Percentiles rank a stretch among this genome's conserved stretches.
phyloP scores from a whole-genome alignment of 495 filamentous ascomycete genomes.

The Lophiotrema nucula region DNA sequence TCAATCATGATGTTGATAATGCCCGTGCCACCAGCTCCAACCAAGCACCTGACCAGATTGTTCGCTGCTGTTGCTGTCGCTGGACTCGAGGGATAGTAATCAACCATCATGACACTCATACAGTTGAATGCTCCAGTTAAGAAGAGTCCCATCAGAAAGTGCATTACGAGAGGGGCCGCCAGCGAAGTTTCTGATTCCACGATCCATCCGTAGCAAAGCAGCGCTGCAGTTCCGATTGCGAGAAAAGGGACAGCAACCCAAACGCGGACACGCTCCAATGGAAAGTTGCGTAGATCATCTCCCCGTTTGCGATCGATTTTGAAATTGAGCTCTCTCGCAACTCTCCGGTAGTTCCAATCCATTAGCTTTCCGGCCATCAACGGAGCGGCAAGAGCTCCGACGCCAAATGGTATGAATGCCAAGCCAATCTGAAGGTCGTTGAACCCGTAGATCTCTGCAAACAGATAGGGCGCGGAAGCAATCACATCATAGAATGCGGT shows the following conservation, averaged over 20 bases:
- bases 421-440: neutral
- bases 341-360: slow-evolving; percentile 35
- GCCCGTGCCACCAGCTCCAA: slow-evolving; percentile 67
- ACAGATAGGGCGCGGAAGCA: slow-evolving; percentile 53
- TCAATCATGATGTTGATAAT: too few relatives aligned
- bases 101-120: slow-evolving; percentile 58
- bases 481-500: slow-evolving; percentile 60
- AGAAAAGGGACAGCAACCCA: slow-evolving; percentile 33
- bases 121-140: slow-evolving; percentile 58
- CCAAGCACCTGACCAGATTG: slow-evolving; percentile 65
- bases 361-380: neutral
- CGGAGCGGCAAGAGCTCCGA: neutral
- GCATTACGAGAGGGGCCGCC: slow-evolving; percentile 48
- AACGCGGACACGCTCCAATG: slow-evolving; percentile 52
- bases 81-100: slow-evolving; percentile 61
- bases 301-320: slow-evolving; percentile 32
- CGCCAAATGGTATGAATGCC: neutral
- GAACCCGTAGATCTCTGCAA: slow-evolving; percentile 43
- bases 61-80: slow-evolving; percentile 68
- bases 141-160: slow-evolving; percentile 58
- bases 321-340: slow-evolving; percentile 44
- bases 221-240: slow-evolving; percentile 29
- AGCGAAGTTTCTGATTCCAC: slow-evolving; percentile 31
- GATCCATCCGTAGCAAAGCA: slow-evolving; percentile 46
- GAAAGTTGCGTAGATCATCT: slow-evolving; percentile 49